Conservation (phyloP, 495 filamentous ascomycete genomes). For the Tetracladium setigerum region DNA sequence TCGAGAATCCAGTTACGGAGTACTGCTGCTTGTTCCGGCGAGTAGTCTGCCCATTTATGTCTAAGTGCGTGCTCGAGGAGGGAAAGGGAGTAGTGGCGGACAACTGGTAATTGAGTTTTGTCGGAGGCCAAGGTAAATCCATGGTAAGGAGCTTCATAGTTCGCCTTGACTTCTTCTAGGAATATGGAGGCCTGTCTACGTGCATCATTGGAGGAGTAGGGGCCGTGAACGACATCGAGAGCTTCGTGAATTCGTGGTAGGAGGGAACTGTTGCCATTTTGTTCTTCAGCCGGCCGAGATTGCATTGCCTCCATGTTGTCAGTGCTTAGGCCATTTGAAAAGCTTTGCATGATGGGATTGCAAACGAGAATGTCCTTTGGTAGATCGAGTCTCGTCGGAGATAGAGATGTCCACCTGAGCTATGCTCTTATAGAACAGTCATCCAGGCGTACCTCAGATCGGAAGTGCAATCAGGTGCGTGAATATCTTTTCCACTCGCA, state of each 20-base stretch:
- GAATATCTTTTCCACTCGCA: neutral
- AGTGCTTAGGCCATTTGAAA: constrained; percentile 12
- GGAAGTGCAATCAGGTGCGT: constrained; percentile 10
- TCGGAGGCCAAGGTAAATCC: constrained; percentile 80
- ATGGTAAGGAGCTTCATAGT: constrained; percentile 68
- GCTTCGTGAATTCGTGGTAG: constrained; percentile 62
- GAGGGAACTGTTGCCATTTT: constrained; percentile 16
- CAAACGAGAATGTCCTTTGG: neutral
- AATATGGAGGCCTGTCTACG: constrained; percentile 76
- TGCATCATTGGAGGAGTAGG: constrained; percentile 72
- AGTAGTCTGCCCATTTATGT: constrained; percentile 70
- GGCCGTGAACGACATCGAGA: constrained; percentile 76
- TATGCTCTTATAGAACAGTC: constrained; percentile 2
- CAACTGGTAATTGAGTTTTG: constrained; percentile 61
- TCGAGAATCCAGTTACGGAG: constrained; percentile 67
- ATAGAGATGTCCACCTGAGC: neutral
- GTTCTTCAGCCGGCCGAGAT: neutral
- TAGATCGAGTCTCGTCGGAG: neutral
- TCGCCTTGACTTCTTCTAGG: constrained; percentile 74
- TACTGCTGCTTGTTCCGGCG: constrained; percentile 50
- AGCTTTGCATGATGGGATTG: constrained; percentile 15
- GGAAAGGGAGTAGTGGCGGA: constrained; percentile 89
- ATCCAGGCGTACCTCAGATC: constrained; percentile 6
- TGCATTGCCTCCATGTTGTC: neutral
- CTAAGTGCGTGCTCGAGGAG: constrained; percentile 82